Evolutionary conservation across 148 eudicot species (phyloP), one percentile per base, ranked within the genome.

Genomic region (Arbutus unedo): DNA sequence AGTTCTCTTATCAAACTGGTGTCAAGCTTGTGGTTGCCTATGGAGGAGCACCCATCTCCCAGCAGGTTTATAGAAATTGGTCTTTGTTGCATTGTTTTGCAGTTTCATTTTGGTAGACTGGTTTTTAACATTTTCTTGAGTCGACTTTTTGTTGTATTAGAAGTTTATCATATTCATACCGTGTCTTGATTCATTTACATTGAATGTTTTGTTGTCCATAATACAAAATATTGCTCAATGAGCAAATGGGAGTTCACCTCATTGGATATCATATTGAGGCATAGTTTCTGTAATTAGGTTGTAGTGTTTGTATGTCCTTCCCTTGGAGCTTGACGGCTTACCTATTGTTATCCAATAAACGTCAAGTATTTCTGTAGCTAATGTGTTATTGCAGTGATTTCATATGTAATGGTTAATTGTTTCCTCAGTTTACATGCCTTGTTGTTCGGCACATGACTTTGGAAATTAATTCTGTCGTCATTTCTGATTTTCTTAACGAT

Each of bases 1-100:
- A 94, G 86, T 94, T 94, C 87, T 87, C 94, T 38, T 81, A 89
- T 80, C 89, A 93, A 87, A 91, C 98, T 85, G 93, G 93, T 57
- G 92, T 93, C 3, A 94, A 88, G 87, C 92, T 91, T 74, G 94
- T 87, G 72, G 98, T 94, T 25, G 96, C 92, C 10, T 94, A 94
- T 88, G 98, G 98, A 81, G 98, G 98, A 45, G 93, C 98, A 67
- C 93, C 98, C 11, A 91, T 93, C 15, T 54, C 47, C 21, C 88
- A 88, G 18, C 98, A 94, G 98, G 95, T 94, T 57, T 79, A 6
- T 25, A 55, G 14, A n/a, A 31, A 9, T n/a, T 67, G 38, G 6
- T 31, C 11, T 3, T 25, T 25, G 23, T 78, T 31, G 62, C 44
- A 9, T 67, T 10, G 49, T 51, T 68, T 14, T 15, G 41, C 60